A percentile compares a stretch with the other conserved stretches of the same genome.
Evolutionary conservation across 2,329 filamentous ascomycete genomes (phyloP).

Genomic region (Alternaria arbusti): DNA sequence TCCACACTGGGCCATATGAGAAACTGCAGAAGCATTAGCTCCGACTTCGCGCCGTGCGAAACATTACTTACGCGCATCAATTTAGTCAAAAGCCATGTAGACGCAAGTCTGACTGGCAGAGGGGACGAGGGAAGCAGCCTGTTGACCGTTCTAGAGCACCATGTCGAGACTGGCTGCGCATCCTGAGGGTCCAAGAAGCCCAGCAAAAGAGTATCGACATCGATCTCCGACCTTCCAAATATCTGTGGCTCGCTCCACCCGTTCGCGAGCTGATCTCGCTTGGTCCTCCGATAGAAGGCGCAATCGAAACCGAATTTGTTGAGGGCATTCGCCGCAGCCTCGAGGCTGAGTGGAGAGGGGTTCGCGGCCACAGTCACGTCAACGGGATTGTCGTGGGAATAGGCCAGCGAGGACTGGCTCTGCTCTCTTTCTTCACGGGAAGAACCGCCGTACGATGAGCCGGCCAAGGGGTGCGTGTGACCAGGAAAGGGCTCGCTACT

Average conservation of each 20-base stretch:
- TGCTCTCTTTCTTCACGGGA: conserved; percentile 44
- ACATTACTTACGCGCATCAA: conserved; percentile 42
- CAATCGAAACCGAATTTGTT: conserved; percentile 46
- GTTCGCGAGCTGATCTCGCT: conserved; percentile 40
- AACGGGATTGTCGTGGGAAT: conserved; percentile 28
- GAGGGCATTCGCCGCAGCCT: conserved; percentile 23
- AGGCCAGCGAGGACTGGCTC: conserved; percentile 38
- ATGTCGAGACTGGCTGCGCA: conserved; percentile 40
- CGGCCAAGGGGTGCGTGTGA: conserved; percentile 28
- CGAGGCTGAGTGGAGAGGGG: conserved; percentile 22
- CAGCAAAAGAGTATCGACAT: conserved; percentile 44
- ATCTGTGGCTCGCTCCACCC: conserved; percentile 42
- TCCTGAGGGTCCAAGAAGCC: conserved; percentile 44
- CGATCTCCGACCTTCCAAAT: conserved; percentile 42
- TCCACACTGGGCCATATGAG: conserved; percentile 47
- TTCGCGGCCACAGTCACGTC: conserved; percentile 28
- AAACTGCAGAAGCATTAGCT: conserved; percentile 33
- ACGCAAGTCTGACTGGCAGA: conserved; percentile 40
- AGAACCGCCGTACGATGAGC: conserved; percentile 43
- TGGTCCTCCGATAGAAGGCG: conserved; percentile 40
- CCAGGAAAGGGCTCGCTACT: conserved; percentile 36
- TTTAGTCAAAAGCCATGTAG: conserved; percentile 42
- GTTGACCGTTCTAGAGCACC: conserved; percentile 41
- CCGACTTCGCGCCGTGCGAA: not conserved
- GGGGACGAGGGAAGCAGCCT: conserved; percentile 34